A percentile compares a stretch with the other conserved stretches of the same genome.
phyloP scores from a whole-genome alignment of 345 rosid species.

The Raphanus sativus region DNA sequence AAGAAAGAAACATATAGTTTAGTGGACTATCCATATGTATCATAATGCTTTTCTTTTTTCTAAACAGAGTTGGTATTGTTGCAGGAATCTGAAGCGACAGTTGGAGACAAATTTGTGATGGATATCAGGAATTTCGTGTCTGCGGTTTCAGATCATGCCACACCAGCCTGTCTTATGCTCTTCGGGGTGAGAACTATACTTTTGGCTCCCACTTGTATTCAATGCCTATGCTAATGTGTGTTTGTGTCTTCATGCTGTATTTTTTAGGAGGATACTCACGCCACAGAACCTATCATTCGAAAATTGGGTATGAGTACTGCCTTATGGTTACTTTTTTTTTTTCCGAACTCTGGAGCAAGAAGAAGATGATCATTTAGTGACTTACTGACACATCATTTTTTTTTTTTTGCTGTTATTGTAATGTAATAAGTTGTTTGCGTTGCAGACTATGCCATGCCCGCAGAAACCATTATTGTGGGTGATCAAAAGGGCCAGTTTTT shows the following conservation, averaged over 20 bases:
- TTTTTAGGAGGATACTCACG: conserved; percentile 46
- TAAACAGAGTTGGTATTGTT: neutral
- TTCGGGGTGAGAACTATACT: conserved; percentile 59
- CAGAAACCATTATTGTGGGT: conserved; percentile 70
- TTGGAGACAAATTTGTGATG: conserved; percentile 58
- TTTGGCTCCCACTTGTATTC: neutral
- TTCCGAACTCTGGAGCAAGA: neutral
- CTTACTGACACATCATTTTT: neutral
- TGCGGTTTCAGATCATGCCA: conserved; percentile 52
- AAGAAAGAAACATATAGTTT: neutral
- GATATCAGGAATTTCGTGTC: conserved; percentile 53
- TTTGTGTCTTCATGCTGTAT: conserved; percentile 4
- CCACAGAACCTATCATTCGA: conserved; percentile 51
- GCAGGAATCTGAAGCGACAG: conserved; percentile 41
- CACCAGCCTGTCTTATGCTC: conserved; percentile 69
- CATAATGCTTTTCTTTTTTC: neutral
- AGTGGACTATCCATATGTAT: neutral
- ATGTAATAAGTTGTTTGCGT: conserved; percentile 22
- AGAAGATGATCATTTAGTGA: neutral
- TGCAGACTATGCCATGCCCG: conserved; percentile 69
- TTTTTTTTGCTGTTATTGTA: neutral
- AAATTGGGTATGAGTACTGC: conserved; percentile 57
- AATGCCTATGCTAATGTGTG: neutral
- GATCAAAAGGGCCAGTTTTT: conserved; percentile 50
- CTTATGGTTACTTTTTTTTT: neutral